These are phyloP conservation scores for Apiotrichum mycotoxinovorans DNA, from an alignment of 1,284 basidiomycete genomes.

Conservation along the genomic window DNA sequence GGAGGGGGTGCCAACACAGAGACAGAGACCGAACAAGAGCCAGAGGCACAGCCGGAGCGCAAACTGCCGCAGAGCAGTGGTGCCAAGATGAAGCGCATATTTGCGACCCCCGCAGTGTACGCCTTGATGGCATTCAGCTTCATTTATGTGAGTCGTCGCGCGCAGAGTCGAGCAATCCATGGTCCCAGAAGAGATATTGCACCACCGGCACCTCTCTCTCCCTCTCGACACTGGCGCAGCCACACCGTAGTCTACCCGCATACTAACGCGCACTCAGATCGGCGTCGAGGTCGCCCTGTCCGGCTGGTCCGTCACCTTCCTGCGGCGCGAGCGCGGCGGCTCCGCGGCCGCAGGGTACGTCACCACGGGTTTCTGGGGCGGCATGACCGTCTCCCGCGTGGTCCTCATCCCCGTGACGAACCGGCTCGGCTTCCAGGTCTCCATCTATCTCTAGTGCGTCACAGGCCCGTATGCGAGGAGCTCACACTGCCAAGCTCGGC, in stretches of 20 bases:
- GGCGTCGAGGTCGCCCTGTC: conserved; percentile 16
- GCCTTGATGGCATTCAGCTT: conserved; percentile 12
- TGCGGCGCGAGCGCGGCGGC: conserved; percentile 20
- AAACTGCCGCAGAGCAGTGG: background rate
- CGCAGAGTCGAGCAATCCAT: too few species aligned
- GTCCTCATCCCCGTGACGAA: conserved; percentile 26
- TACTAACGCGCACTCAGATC: conserved; percentile 3
- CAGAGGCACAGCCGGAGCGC: background rate
- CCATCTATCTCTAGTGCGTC: conserved; percentile 26
- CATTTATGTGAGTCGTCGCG: conserved; percentile 12
- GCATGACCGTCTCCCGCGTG: conserved; percentile 23
- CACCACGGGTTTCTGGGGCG: conserved; percentile 25
- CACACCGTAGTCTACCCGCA: too few species aligned
- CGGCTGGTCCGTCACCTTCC: conserved; percentile 16
- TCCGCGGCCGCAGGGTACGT: conserved; percentile 19
- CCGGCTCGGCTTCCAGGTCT: conserved; percentile 22
- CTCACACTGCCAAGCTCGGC: conserved; percentile 4
- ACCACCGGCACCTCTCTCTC: too few species aligned
- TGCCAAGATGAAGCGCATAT: conserved; percentile 19
- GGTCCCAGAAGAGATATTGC: too few species aligned
- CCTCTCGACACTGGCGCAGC: too few species aligned
- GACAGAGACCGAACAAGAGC: background rate
- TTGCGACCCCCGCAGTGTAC: conserved; percentile 9
- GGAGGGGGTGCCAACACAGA: too few species aligned
- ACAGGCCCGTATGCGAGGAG: background rate